Evolutionary conservation across 441 rosid species (phyloP), one percentile per base, ranked within the genome.

Genomic region (Sinapis alba): DNA sequence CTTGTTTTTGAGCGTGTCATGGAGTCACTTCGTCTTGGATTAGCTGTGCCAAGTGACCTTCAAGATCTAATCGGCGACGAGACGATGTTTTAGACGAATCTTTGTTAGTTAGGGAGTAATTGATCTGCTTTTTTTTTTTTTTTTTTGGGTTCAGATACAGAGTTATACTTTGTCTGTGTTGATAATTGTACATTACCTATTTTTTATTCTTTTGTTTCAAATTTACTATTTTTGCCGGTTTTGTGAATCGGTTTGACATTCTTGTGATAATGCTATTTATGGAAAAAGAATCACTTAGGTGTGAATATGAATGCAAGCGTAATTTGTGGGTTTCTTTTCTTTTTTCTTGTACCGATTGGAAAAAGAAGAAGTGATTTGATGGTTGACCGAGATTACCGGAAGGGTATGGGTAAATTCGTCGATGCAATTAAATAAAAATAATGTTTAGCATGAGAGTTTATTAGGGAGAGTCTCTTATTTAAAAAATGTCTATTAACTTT

Each of bases 21-120:
- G 76, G 82, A 79, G 20, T 79, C 79, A 7, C 64, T 79, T 69
- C 79, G 79, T 65, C 79, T 79, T 65, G 82, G 82, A 13, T 24
- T 65, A 36, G 50, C 81, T 1, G 69, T 67, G 5, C 56, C 81
- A 1, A 62, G 7, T 54, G 78, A 78, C 11, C 36, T 77, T 2
- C 72, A 58, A 23, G 76, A 71, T 53, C 69, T 78, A 20, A 27
- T 78, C 61, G 80, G 51, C 5, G 63, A 72, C 13, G 80, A 60
- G 13, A 12, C 62, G 19, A 34, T 20, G 15, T 47, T 47, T 75
- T 59, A 38, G 74, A 19, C 0, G 63, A 75, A 60, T 75, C 68
- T 60, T 56, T 75, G 63, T 56, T 62, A 75, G 79, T 65, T 76
- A 71, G 72, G 36, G 21, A 64, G 60, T 19, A 21, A 43, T 21